These are phyloP conservation scores for Smallanthus sonchifolius DNA, from an alignment of 129 eudicot species.

Conservation along the genomic window DNA sequence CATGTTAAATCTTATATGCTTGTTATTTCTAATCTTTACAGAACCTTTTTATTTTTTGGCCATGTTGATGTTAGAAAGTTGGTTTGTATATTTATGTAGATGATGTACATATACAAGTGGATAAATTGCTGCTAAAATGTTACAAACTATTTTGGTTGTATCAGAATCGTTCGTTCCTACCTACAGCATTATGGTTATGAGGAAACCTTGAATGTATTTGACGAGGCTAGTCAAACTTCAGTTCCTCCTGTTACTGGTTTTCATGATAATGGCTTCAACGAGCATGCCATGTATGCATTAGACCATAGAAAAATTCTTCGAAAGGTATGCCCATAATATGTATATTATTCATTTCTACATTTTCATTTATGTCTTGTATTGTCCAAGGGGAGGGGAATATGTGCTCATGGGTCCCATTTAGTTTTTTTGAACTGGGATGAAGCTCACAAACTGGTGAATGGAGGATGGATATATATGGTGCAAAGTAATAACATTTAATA, in stretches of 20 bases:
- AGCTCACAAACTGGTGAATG: background rate
- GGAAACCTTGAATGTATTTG: constrained; percentile 75
- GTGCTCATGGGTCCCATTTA: background rate
- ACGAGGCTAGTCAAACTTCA: constrained; percentile 57
- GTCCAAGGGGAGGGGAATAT: constrained; percentile 2
- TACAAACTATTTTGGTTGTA: constrained; percentile 15
- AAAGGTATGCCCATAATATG: constrained; percentile 50
- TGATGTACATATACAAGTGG: background rate
- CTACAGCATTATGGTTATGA: constrained; percentile 89
- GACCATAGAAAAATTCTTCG: constrained; percentile 68
- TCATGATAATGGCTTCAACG: constrained; percentile 54
- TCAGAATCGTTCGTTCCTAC: constrained; percentile 85
- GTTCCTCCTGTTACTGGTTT: constrained; percentile 52
- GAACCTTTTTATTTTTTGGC: background rate
- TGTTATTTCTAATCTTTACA: background rate
- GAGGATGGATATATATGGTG: background rate
- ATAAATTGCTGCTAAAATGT: background rate
- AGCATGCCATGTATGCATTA: constrained; percentile 51
- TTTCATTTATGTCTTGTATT: background rate
- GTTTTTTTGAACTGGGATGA: background rate
- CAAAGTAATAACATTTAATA: background rate
- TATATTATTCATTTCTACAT: background rate
- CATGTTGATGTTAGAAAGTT: background rate
- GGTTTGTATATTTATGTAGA: constrained; percentile 1
- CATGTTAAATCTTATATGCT: background rate